Evolutionary conservation across 1,139 yeast species (phyloP).

Genomic region (Debaryomyces sp.): DNA sequence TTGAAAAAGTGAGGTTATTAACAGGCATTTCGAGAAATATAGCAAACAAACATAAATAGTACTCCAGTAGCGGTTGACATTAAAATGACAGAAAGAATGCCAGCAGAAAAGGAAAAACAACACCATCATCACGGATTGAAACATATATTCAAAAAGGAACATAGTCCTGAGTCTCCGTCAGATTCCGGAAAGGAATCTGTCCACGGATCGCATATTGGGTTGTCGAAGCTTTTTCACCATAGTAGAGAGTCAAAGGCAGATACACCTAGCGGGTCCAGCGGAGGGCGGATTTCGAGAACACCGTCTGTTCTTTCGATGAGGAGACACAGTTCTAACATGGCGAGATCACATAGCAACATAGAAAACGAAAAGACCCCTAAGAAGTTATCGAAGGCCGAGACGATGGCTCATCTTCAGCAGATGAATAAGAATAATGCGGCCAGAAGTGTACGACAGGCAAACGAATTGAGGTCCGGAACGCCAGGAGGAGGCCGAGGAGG

Average conservation of each 20-base stretch:
- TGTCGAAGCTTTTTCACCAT: conserved; percentile 33
- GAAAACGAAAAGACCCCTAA: conserved; percentile 20
- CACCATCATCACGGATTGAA: conserved; percentile 22
- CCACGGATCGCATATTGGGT: conserved; percentile 21
- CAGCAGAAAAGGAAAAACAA: conserved; percentile 1
- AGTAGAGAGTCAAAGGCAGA: conserved; percentile 13
- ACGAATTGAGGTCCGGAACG: neutral
- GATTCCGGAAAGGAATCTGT: conserved; percentile 6
- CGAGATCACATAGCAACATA: neutral
- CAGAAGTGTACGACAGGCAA: conserved; percentile 16
- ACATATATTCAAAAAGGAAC: conserved; percentile 26
- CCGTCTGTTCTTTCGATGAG: conserved; percentile 33
- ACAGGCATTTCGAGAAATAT: neutral
- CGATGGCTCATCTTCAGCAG: conserved; percentile 40
- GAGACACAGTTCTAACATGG: conserved; percentile 25
- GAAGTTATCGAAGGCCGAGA: conserved; percentile 40
- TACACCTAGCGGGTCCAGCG: conserved; percentile 4
- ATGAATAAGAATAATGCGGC: conserved; percentile 35
- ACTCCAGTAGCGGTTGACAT: neutral
- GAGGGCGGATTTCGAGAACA: conserved; percentile 20
- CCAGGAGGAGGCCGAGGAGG: conserved; percentile 9
- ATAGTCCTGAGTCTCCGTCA: conserved; percentile 15
- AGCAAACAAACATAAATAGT: neutral
- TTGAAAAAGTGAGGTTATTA: neutral
- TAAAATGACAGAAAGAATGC: neutral